phyloP scores from a whole-genome alignment of 2,329 filamentous ascomycete genomes.

The Ophiognomonia clavigignenti-juglandacearum region DNA sequence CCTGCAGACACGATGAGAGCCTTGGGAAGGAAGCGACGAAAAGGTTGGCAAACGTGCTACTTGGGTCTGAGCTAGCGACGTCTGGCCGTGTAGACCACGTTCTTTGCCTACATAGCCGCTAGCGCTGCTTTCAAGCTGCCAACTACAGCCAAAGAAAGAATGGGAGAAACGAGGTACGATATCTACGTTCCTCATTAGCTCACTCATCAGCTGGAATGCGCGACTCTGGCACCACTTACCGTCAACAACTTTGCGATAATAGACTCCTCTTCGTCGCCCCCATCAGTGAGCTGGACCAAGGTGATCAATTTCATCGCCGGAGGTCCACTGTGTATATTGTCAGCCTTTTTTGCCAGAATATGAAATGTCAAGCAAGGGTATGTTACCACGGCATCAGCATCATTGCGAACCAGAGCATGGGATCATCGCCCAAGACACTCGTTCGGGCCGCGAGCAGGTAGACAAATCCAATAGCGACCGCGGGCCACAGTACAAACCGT shows the following conservation, averaged over 20 bases:
- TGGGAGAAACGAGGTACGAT: conserved; percentile 11
- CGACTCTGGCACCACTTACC: conserved; percentile 23
- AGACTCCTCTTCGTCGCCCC: conserved; percentile 33
- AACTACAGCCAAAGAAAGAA: conserved; percentile 10
- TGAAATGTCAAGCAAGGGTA: neutral
- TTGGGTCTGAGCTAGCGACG: too few relatives aligned
- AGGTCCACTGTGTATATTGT: conserved; percentile 28
- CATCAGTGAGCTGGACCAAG: conserved; percentile 38
- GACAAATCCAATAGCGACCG: conserved; percentile 47
- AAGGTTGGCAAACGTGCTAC: too few relatives aligned
- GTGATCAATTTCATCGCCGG: conserved; percentile 43
- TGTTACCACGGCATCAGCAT: conserved; percentile 37
- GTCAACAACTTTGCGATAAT: conserved; percentile 39
- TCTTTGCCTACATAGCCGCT: neutral
- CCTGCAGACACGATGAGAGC: too few relatives aligned
- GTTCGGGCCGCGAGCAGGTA: conserved; percentile 51
- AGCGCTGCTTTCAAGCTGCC: conserved; percentile 7
- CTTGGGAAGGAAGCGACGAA: too few relatives aligned
- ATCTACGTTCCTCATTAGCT: neutral
- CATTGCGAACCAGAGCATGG: conserved; percentile 59
- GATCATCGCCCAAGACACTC: conserved; percentile 46
- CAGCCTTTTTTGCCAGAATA: neutral
- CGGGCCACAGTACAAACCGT: conserved; percentile 58
- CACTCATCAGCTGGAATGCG: neutral
- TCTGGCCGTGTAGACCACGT: too few relatives aligned